phyloP scores from a whole-genome alignment of 2,329 filamentous ascomycete species.

The Colletotrichum musae region DNA sequence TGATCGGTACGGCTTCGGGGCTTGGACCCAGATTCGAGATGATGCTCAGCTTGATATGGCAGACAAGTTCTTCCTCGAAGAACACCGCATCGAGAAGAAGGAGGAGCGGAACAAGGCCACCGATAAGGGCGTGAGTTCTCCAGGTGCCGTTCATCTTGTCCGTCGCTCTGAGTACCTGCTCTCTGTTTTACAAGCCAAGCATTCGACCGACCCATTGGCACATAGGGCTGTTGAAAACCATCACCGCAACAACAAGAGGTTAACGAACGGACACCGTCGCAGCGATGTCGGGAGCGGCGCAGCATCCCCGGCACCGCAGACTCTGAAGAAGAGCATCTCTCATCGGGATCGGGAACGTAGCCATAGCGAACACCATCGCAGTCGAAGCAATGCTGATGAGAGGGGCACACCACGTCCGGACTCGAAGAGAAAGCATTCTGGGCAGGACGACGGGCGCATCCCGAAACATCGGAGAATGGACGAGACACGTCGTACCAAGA shows the following conservation, averaged over 20 bases:
- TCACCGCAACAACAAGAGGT: conserved; percentile 93
- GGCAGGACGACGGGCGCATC: conserved; percentile 59
- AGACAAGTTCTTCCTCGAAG: conserved; percentile 96
- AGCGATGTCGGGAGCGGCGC: conserved; percentile 73
- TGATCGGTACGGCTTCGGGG: conserved; percentile 92
- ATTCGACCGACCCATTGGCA: conserved; percentile 81
- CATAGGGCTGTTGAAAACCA: conserved; percentile 91
- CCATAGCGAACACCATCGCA: conserved; percentile 64
- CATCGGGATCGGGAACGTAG: conserved; percentile 63
- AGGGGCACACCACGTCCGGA: conserved; percentile 67
- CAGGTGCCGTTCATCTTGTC: conserved; percentile 96
- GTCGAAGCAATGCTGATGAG: conserved; percentile 66
- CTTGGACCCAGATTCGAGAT: conserved; percentile 94
- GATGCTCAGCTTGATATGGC: conserved; percentile 87
- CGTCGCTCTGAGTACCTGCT: conserved; percentile 95
- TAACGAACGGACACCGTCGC: conserved; percentile 72
- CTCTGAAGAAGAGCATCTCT: conserved; percentile 62
- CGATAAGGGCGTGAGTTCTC: conserved; percentile 88
- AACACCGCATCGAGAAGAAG: conserved; percentile 98
- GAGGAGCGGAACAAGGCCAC: conserved; percentile 87
- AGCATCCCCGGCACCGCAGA: conserved; percentile 78
- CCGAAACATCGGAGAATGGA: conserved; percentile 60
- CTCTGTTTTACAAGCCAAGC: conserved; percentile 91
- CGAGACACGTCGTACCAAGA: conserved; percentile 55
- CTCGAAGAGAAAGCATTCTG: conserved; percentile 73